Percentiles rank a stretch among this genome's conserved stretches.
Conservation (phyloP, 164 flowering plant species). For the Dillenia suffruticosa region DNA sequence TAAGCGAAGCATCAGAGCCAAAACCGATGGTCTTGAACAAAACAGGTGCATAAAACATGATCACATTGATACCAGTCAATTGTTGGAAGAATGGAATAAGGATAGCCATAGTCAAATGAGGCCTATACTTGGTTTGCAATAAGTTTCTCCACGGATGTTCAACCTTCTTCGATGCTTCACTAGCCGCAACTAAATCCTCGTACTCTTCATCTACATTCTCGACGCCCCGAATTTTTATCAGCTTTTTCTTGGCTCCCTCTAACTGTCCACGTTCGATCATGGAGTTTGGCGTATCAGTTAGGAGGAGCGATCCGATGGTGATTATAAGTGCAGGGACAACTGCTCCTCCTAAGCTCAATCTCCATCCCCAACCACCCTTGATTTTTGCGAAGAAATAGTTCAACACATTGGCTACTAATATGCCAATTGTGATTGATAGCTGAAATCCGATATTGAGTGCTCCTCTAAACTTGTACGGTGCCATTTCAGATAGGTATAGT, state of each 20-base stretch:
- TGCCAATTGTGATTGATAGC: slow-evolving; percentile 26
- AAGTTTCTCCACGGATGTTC: slow-evolving; percentile 24
- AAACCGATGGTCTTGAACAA: slow-evolving; percentile 25
- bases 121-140: slow-evolving; percentile 19
- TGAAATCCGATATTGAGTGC: slow-evolving; percentile 28
- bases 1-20: slow-evolving; percentile 18
- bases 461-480: slow-evolving; percentile 30
- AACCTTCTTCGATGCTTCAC: slow-evolving; percentile 14
- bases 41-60: slow-evolving; percentile 28
- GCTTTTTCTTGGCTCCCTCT: slow-evolving; percentile 15
- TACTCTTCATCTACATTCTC: slow-evolving; percentile 10
- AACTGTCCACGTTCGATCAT: slow-evolving; percentile 17
- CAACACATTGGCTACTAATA: slow-evolving; percentile 21
- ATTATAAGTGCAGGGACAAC: slow-evolving; percentile 28
- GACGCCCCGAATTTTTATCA: slow-evolving; percentile 23
- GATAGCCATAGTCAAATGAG: slow-evolving; percentile 25
- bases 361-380: slow-evolving; percentile 39
- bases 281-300: slow-evolving; percentile 37
- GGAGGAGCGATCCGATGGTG: slow-evolving; percentile 23
- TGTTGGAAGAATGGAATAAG: slow-evolving; percentile 29
- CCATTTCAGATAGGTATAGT: slow-evolving; percentile 36
- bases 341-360: slow-evolving; percentile 26
- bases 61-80: slow-evolving; percentile 26
- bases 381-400: slow-evolving; percentile 27
- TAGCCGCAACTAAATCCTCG: slow-evolving; percentile 17